A percentile compares a stretch with the other conserved stretches of the same genome.
Conservation (phyloP, 306 rosid genomes). For the Trifolium pratense region DNA sequence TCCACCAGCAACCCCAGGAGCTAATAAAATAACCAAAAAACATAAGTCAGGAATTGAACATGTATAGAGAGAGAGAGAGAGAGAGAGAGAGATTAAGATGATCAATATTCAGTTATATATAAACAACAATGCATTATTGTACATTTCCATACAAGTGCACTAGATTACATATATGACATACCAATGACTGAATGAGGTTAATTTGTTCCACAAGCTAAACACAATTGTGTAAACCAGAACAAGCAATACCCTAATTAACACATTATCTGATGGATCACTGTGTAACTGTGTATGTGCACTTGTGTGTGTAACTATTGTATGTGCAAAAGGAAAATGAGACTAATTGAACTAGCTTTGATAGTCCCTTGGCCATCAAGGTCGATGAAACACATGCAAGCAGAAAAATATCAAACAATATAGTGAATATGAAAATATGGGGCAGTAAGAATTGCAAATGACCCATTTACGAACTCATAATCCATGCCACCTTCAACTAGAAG, state of each 20-base stretch:
- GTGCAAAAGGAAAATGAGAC: background rate
- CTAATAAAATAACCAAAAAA: slow-evolving; percentile 39
- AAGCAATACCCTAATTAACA: slow-evolving; percentile 5
- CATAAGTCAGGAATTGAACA: slow-evolving; percentile 21
- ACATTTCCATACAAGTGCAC: too few species aligned
- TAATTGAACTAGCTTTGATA: background rate
- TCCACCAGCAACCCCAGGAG: slow-evolving; percentile 64
- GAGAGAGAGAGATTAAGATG: background rate
- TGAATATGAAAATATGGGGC: background rate
- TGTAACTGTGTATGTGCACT: too few species aligned
- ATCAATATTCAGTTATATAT: background rate
- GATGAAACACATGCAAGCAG: background rate
- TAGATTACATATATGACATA: background rate
- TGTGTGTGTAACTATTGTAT: background rate
- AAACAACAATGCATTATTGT: too few species aligned
- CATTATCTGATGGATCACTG: slow-evolving; percentile 1
- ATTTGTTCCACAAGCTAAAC: slow-evolving; percentile 14
- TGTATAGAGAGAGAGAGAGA: too few species aligned
- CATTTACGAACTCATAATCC: background rate
- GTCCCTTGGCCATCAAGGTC: background rate
- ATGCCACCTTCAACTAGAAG: slow-evolving; percentile 1
- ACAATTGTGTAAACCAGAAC: background rate
- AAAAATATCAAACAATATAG: background rate
- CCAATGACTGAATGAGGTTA: background rate
- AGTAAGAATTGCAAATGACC: background rate